phyloP scores from a whole-genome alignment of 352 stramenopile genomes.

The Phytopythium boreale region DNA sequence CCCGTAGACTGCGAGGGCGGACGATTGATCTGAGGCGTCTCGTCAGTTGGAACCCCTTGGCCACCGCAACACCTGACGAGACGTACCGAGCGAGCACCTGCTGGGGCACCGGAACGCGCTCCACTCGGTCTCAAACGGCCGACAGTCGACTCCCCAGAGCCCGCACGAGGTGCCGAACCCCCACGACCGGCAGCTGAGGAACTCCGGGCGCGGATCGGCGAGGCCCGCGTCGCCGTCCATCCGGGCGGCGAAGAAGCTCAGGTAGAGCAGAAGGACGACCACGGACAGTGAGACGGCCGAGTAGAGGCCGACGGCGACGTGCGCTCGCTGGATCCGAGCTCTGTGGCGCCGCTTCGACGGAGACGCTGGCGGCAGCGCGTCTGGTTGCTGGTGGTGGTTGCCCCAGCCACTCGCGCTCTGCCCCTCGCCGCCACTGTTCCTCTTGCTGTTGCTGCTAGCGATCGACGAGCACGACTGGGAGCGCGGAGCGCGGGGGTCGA shows the following conservation, averaged over 20 bases:
- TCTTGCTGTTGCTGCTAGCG: not conserved
- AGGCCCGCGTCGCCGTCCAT: conserved; percentile 28
- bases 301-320: conserved; percentile 48
- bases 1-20: conserved; percentile 60
- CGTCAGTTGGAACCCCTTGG: not conserved
- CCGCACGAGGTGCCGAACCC: conserved; percentile 61
- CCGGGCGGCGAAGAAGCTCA: conserved; percentile 72
- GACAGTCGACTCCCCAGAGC: conserved; percentile 56
- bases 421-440: not conserved
- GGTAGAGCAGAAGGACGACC: conserved; percentile 59
- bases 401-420: too few species aligned
- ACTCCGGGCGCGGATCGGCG: conserved; percentile 35
- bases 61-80: not conserved
- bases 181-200: conserved; percentile 67
- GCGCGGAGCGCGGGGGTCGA: not conserved
- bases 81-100: conserved; percentile 56
- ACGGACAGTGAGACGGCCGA: conserved; percentile 31
- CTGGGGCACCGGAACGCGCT: conserved; percentile 64
- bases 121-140: conserved; percentile 59
- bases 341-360: not conserved
- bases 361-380: not conserved
- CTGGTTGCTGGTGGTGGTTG: not conserved
- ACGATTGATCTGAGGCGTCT: conserved; percentile 45
- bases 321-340: not conserved
- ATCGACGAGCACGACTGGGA: conserved; percentile 1